Evolutionary conservation across 140 eudicot species (phyloP).

Genomic region (Senecio squalidus): DNA sequence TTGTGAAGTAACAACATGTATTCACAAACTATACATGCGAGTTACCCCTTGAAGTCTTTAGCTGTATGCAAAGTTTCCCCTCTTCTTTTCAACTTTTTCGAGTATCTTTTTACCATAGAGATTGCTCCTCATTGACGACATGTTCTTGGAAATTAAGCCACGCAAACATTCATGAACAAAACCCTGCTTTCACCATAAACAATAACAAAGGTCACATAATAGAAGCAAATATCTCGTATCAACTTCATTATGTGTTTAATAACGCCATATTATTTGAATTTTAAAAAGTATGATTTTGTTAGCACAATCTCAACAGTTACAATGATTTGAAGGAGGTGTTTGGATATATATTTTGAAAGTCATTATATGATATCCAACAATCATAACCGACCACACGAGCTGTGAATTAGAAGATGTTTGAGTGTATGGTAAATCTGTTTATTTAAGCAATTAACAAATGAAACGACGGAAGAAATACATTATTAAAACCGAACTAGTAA

Average conservation of each 20-base stretch:
- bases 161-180: conserved; percentile 24
- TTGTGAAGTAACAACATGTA: conserved; percentile 24
- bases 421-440: neutral
- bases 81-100: conserved; percentile 41
- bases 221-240: neutral
- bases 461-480: too few relatives aligned
- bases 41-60: conserved; percentile 15
- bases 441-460: neutral
- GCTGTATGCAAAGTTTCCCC: conserved; percentile 13
- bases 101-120: conserved; percentile 59
- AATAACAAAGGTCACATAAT: neutral
- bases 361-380: neutral
- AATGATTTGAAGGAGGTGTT: neutral
- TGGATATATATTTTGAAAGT: neutral
- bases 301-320: neutral
- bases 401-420: neutral
- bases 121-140: conserved; percentile 44
- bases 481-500: too few relatives aligned
- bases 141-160: conserved; percentile 30
- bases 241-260: neutral
- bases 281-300: neutral
- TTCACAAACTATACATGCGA: conserved; percentile 20
- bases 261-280: neutral
- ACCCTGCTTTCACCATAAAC: conserved; percentile 39
- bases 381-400: too few relatives aligned